Evolutionary conservation across 805 yeast genomes (phyloP), one percentile per base, ranked within the genome.

Genomic region (Candida sonorensis): DNA sequence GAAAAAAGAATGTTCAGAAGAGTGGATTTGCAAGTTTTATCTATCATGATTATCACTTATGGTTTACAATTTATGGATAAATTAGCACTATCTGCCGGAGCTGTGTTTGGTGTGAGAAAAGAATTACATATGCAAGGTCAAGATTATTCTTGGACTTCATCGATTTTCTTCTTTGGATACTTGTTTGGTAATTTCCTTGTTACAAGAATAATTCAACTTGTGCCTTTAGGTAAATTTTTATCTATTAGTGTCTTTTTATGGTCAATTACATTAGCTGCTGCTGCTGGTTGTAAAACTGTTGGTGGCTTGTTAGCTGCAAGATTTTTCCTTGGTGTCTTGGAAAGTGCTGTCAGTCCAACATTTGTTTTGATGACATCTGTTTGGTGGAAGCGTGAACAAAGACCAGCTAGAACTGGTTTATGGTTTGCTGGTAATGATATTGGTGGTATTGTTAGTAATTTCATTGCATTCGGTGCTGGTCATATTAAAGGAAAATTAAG

Each of bases 21-120:
- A 45, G 66, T 74, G 17, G 82, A 77, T 46, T 27, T 64, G 13
- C 64, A 52, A 37, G 40, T 77, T 40, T 52, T 72, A 44, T 77
- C 82, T 1, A 36, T 75, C 32, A 58, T 76, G 55, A 66, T 69
- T 40, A 35, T 66, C 16, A 44, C 72, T 17, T 70, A 72, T 51
- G 62, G 71, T 10, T 51, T 67, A 14, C 81, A 75, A 51, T 71
- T 62, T 41, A 70, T 77, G 76, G 85, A 77, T 54, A 77, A 77
- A 48, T 55, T 60, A 14, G 57, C 80, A 4, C 66, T 62, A 29
- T 59, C 72, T 15, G 67, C 65, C 34, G 81, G 83, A 0, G 65
- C 81, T 1, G 63, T 78, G 32, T 48, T 75, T 66, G 83, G 82
- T 3, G 45, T 78, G 14, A 50, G 65, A 33, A 48, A 50, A 2